Evolutionary conservation across 768 basidiomycete genomes (phyloP).

Genomic region (Amanita subjunquillea): DNA sequence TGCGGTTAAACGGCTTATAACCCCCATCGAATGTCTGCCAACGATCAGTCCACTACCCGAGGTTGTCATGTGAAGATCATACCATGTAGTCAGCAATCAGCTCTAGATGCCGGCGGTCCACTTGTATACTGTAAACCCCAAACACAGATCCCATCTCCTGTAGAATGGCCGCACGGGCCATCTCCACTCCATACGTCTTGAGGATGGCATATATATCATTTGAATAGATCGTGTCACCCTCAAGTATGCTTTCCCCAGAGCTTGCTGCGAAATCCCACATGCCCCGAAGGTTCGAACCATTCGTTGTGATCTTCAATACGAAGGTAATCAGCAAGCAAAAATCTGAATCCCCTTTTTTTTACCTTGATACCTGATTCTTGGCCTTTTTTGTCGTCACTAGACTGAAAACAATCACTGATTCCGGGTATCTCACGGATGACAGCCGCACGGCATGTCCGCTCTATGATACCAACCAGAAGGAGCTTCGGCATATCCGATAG

Average conservation of each 20-base stretch:
- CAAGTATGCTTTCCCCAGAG: constrained; percentile 47
- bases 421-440: constrained; percentile 85
- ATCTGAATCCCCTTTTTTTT: constrained; percentile 6
- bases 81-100: constrained; percentile 99
- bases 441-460: constrained; percentile 74
- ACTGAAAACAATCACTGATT: constrained; percentile 80
- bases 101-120: constrained; percentile 88
- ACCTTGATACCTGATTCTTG: constrained; percentile 40
- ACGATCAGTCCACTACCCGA: neutral
- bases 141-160: constrained; percentile 89
- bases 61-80: constrained; percentile 15
- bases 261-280: constrained; percentile 70
- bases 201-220: constrained; percentile 93
- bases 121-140: constrained; percentile 90
- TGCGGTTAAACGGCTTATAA: constrained; percentile 97
- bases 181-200: constrained; percentile 92
- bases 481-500: constrained; percentile 83
- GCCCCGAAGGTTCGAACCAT: constrained; percentile 88
- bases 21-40: constrained; percentile 91
- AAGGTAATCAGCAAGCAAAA: neutral
- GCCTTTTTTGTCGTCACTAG: constrained; percentile 50
- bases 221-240: constrained; percentile 76
- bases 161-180: constrained; percentile 85
- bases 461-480: constrained; percentile 87
- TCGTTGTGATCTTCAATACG: constrained; percentile 56